Evolutionary conservation across 148 eudicot species (phyloP).

Genomic region (Fagopyrum tataricum): DNA sequence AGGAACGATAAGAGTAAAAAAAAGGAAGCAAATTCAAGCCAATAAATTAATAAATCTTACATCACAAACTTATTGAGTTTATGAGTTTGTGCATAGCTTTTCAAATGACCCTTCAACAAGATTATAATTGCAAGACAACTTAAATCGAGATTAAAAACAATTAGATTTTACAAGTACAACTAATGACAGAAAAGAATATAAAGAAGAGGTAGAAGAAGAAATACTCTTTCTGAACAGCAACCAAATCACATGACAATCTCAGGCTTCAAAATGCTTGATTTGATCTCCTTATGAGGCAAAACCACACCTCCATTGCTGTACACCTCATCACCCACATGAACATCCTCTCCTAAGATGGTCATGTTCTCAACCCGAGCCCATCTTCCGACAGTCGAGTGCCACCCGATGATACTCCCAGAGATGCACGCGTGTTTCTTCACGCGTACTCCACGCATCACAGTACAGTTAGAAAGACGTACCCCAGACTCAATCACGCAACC

Average conservation of each 20-base stretch:
- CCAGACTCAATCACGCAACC: constrained; percentile 90
- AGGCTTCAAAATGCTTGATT: constrained; percentile 82
- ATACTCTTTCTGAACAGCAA: background rate
- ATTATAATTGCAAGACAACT: background rate
- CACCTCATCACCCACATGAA: constrained; percentile 78
- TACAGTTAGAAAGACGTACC: constrained; percentile 83
- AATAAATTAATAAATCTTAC: background rate
- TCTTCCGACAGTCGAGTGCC: constrained; percentile 93
- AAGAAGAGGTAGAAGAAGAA: background rate
- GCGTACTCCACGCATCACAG: constrained; percentile 85
- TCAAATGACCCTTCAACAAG: background rate
- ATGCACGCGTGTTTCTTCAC: constrained; percentile 86
- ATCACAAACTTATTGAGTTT: constrained; percentile 1
- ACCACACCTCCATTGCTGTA: constrained; percentile 95
- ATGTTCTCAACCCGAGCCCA: constrained; percentile 92
- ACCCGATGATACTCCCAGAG: constrained; percentile 79
- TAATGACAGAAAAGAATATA: background rate
- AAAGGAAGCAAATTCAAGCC: background rate
- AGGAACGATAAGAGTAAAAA: background rate
- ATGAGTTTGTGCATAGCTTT: background rate
- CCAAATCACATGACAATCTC: constrained; percentile 78
- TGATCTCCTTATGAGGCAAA: constrained; percentile 89
- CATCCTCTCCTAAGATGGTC: constrained; percentile 92
- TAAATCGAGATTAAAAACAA: background rate
- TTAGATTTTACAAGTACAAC: background rate